These are phyloP conservation scores for Suillus americanus DNA, from an alignment of 768 basidiomycete genomes.

Conservation along the genomic window DNA sequence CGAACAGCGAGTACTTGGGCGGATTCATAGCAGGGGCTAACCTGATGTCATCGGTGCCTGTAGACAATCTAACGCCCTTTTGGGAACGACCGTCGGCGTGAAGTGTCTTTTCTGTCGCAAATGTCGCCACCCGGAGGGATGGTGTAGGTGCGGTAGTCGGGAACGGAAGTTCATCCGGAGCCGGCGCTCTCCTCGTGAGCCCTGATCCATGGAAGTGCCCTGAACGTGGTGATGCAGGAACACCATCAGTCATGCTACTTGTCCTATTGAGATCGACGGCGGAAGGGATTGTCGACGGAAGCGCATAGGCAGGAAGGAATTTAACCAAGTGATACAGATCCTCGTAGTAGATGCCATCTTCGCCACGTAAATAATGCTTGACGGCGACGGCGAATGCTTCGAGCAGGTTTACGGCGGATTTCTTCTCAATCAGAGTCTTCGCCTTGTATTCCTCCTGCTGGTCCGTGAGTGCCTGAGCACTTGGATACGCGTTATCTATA, in stretches of 20 bases:
- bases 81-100: conserved; percentile 6
- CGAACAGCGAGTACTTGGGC: conserved; percentile 59
- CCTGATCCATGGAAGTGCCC: conserved; percentile 6
- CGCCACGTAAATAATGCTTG: conserved; percentile 69
- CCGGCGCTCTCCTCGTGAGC: conserved; percentile 9
- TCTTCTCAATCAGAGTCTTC: conserved; percentile 61
- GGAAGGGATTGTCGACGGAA: conserved; percentile 51
- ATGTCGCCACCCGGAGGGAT: conserved; percentile 12
- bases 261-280: conserved; percentile 26
- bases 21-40: conserved; percentile 57
- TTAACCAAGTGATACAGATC: conserved; percentile 72
- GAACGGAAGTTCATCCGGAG: conserved; percentile 28
- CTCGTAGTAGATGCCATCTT: conserved; percentile 35
- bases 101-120: conserved; percentile 13
- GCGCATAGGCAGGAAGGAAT: conserved; percentile 64
- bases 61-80: conserved; percentile 10
- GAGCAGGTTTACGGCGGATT: conserved; percentile 64
- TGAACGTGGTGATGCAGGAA: conserved; percentile 11
- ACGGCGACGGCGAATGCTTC: conserved; percentile 66
- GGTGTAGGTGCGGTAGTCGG: conserved; percentile 24
- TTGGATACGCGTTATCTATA: conserved; percentile 25
- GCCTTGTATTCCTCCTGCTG: conserved; percentile 39
- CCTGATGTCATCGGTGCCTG: conserved; percentile 36
- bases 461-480: conserved; percentile 14
- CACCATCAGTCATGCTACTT: neutral